phyloP scores from a whole-genome alignment of 2,329 filamentous ascomycete genomes.

The Dactylonectria estremocensis region DNA sequence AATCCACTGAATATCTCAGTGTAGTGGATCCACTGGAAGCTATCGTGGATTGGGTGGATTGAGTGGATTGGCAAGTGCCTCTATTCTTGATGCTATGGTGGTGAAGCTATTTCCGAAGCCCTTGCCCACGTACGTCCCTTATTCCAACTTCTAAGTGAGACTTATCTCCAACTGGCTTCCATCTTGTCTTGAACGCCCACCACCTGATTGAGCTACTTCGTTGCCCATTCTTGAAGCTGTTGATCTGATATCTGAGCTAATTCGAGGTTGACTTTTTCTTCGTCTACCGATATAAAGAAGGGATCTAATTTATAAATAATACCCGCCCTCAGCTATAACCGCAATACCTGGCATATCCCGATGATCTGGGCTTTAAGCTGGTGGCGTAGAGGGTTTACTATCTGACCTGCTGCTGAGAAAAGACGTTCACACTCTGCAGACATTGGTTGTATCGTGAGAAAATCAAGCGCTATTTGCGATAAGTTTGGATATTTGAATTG shows the following conservation, averaged over 20 bases:
- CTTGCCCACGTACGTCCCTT: neutral
- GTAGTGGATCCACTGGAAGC: conserved; percentile 6
- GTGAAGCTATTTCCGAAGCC: neutral
- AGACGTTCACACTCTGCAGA: neutral
- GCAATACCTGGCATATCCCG: no score
- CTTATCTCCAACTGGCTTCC: neutral
- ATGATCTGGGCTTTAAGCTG: no score
- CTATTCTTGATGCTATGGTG: neutral
- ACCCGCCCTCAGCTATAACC: no score
- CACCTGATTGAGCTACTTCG: neutral
- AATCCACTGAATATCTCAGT: conserved; percentile 13
- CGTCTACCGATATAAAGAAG: no score
- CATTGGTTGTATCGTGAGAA: no score
- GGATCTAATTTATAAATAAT: no score
- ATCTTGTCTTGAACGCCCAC: neutral
- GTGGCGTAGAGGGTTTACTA: no score
- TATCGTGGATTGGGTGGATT: neutral
- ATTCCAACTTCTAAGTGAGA: neutral
- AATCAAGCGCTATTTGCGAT: no score
- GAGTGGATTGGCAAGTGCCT: conserved; percentile 1
- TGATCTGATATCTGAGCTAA: neutral
- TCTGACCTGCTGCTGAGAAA: no score
- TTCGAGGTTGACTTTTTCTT: no score
- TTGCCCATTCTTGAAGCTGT: neutral
- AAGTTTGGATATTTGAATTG: neutral